Percentiles rank a stretch among this genome's conserved stretches.
Evolutionary conservation across 1,139 yeast species (phyloP).

Genomic region (Sugiyamaella novakii): DNA sequence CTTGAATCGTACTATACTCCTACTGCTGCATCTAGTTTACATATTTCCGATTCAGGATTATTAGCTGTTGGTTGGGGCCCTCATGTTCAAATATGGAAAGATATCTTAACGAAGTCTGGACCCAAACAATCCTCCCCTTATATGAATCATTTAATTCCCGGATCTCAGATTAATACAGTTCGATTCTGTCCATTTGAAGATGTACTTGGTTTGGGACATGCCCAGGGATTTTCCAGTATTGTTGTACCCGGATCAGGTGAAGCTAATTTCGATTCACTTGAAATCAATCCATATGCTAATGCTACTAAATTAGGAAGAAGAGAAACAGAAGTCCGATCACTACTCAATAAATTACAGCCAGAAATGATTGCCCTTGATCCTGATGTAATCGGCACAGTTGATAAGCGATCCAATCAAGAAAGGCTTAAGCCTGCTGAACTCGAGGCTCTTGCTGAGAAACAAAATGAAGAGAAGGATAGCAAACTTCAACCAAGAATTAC

Average conservation of each 20-base stretch:
- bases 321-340: constrained; percentile 82
- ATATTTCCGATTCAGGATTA: constrained; percentile 85
- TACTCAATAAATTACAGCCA: constrained; percentile 86
- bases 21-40: constrained; percentile 79
- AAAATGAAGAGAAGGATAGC: constrained; percentile 44
- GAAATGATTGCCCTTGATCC: constrained; percentile 95
- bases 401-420: constrained; percentile 62
- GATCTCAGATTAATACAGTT: constrained; percentile 67
- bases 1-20: constrained; percentile 64
- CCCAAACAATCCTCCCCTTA: constrained; percentile 73
- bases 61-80: constrained; percentile 93
- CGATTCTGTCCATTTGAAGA: constrained; percentile 94
- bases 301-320: constrained; percentile 80
- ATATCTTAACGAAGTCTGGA: constrained; percentile 42
- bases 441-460: constrained; percentile 46
- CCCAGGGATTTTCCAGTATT: constrained; percentile 71
- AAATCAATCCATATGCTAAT: constrained; percentile 88
- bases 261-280: constrained; percentile 94
- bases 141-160: constrained; percentile 85
- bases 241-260: constrained; percentile 98
- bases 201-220: constrained; percentile 86
- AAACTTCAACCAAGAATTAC: constrained; percentile 42
- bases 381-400: constrained; percentile 79
- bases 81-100: constrained; percentile 69
- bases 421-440: constrained; percentile 58